Evolutionary conservation across 805 yeast species (phyloP), one percentile per base, ranked within the genome.

Genomic region (Myxozyma lipomycoides): DNA sequence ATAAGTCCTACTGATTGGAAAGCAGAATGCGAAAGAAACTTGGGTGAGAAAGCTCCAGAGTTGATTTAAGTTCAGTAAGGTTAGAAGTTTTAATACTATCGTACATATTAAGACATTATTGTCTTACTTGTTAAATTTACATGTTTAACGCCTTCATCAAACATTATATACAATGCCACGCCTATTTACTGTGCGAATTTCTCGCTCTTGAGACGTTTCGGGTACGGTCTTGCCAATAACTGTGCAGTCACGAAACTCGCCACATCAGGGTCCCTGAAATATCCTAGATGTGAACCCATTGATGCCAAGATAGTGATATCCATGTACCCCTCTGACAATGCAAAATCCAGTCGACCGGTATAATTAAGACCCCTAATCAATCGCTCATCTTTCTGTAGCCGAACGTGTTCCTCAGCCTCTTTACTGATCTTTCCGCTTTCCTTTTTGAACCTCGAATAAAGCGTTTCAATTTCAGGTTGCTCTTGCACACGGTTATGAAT

Each of bases 261-360:
- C 34, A 91, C 81, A 61, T 89, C 89, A 45, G 80, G 76, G 60
- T 88, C 95, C 63, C 88, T 95, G 64, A 91, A 83, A 66, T 91
- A 91, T 42, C 87, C 81, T 12, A 86, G 81, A 67, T 91, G 98
- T 0, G 95, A 93, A 2, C 88, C 78, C 9, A 91, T 73, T 0
- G 95, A 93, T 2, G 88, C 78, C 9, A 91, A 73, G 32, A 88
- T 67, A 25, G 95, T 85, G 19, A 89, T 76, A 61, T 89, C 96
- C 61, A 89, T 77, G 21, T 83, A 74, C 7, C 91, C 86, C 64
- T 83, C 84, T 2, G 87, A 87, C 22, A 91, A 70, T 2, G 83
- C 75, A 65, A 85, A 88, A 66, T 91, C 98, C 1, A 91, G 73
- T 46, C 97, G 73, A 0, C 95, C 96, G 19, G 78, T 77, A 40